phyloP scores from a whole-genome alignment of 2,329 filamentous ascomycete genomes.

The Penicillium sclerotiorum region DNA sequence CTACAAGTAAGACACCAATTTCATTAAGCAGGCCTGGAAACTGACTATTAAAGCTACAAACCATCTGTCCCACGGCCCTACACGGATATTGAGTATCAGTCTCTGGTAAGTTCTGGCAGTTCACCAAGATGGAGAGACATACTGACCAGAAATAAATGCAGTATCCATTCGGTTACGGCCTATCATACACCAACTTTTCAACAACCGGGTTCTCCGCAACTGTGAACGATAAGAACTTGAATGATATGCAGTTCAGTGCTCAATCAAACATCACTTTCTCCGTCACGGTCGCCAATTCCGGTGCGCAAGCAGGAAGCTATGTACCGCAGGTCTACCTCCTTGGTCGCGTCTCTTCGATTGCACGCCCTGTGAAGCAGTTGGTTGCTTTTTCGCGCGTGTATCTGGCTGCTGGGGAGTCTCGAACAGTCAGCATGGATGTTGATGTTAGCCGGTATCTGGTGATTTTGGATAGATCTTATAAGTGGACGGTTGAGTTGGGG shows the following conservation, averaged over 20 bases:
- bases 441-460: constrained; percentile 43
- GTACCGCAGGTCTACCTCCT: constrained; percentile 42
- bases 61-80: constrained; percentile 7
- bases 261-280: constrained; percentile 40
- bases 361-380: constrained; percentile 49
- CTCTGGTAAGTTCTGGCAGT: neutral
- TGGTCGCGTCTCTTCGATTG: constrained; percentile 42
- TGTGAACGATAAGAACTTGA: neutral
- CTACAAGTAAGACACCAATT: constrained; percentile 7
- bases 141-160: neutral
- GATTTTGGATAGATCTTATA: constrained; percentile 45
- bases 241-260: constrained; percentile 29
- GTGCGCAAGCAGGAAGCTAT: constrained; percentile 38
- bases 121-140: neutral
- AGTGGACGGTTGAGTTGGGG: constrained; percentile 51
- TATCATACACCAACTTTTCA: constrained; percentile 8
- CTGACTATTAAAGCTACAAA: constrained; percentile 5
- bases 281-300: constrained; percentile 38
- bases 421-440: constrained; percentile 21
- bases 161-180: constrained; percentile 11
- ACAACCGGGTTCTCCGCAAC: constrained; percentile 20
- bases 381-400: constrained; percentile 48
- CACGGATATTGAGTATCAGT: constrained; percentile 5
- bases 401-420: constrained; percentile 37
- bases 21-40: too few species aligned